Percentiles rank a stretch among this genome's conserved stretches.
phyloP scores from a whole-genome alignment of 2,329 filamentous ascomycete species.

The Pseudogymnoascus sp. region DNA sequence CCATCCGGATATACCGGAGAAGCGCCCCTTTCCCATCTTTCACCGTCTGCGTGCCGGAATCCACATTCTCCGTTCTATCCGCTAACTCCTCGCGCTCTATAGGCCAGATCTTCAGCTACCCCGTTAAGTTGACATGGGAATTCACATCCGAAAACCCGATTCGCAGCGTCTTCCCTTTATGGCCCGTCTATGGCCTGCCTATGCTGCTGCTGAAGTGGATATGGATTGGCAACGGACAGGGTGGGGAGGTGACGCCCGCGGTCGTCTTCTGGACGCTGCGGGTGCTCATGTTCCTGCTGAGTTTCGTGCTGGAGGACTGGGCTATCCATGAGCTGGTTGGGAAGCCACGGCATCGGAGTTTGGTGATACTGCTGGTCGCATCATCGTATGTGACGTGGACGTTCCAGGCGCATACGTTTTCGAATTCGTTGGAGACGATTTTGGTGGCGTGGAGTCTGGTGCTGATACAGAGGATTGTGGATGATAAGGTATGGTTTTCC shows the following conservation, averaged over 20 bases:
- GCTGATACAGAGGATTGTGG: slow-evolving; percentile 76
- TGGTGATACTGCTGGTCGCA: slow-evolving; percentile 76
- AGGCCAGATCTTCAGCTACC: slow-evolving; percentile 87
- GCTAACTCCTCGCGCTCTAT: slow-evolving; percentile 11
- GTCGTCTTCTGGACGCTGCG: slow-evolving; percentile 85
- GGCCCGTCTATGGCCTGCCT: slow-evolving; percentile 88
- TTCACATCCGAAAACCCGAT: slow-evolving; percentile 84
- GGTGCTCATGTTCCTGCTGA: slow-evolving; percentile 85
- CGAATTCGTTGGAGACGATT: slow-evolving; percentile 91
- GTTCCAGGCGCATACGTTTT: slow-evolving; percentile 96
- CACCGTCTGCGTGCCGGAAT: neutral
- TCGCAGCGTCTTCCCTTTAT: slow-evolving; percentile 92
- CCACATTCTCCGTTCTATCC: neutral
- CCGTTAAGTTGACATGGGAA: slow-evolving; percentile 87
- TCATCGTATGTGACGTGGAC: slow-evolving; percentile 99
- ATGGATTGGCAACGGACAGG: slow-evolving; percentile 74
- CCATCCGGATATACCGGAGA: neutral
- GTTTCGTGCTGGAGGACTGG: slow-evolving; percentile 97
- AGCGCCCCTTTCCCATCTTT: neutral
- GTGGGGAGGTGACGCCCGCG: slow-evolving; percentile 70
- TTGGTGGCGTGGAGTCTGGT: slow-evolving; percentile 90
- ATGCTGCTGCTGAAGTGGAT: slow-evolving; percentile 91
- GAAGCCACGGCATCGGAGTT: slow-evolving; percentile 60
- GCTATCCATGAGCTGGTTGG: slow-evolving; percentile 85
- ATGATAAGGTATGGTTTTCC: slow-evolving; percentile 57